Conservation (phyloP, 1,139 yeast genomes). For the Maudiozyma humilis region DNA sequence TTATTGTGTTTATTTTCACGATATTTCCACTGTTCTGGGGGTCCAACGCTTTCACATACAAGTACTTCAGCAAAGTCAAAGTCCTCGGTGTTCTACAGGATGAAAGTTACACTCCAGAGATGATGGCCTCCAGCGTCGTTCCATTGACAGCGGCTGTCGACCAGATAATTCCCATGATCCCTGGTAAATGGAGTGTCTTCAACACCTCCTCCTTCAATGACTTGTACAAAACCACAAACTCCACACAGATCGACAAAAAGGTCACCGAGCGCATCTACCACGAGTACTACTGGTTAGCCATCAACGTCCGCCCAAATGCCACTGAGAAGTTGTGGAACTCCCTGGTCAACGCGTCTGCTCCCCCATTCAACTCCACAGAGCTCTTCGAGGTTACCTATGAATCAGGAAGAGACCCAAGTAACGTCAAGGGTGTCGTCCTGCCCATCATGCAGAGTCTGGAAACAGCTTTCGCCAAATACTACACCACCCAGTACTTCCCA, state of each 20-base stretch:
- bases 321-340: conserved; percentile 37
- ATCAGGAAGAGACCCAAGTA: conserved; percentile 46
- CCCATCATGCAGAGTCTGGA: conserved; percentile 36
- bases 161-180: conserved; percentile 10
- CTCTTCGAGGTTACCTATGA: conserved; percentile 38
- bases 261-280: conserved; percentile 37
- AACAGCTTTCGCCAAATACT: conserved; percentile 27
- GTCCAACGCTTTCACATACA: conserved; percentile 10
- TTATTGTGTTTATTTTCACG: conserved; percentile 8
- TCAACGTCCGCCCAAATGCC: conserved; percentile 41
- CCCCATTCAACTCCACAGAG: conserved; percentile 20
- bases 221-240: conserved; percentile 8
- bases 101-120: conserved; percentile 6
- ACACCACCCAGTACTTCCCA: conserved; percentile 22
- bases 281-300: conserved; percentile 47
- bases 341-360: conserved; percentile 26
- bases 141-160: conserved; percentile 15
- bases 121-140: not conserved
- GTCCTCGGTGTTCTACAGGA: conserved; percentile 20
- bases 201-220: conserved; percentile 4
- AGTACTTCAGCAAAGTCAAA: conserved; percentile 12
- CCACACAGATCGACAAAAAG: conserved; percentile 33
- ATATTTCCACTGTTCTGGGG: conserved; percentile 20
- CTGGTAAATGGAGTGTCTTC: conserved; percentile 29
- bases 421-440: conserved; percentile 36